Evolutionary conservation across 164 flowering plant genomes (phyloP), one percentile per base, ranked within the genome.

Genomic region (Saururus chinensis): DNA sequence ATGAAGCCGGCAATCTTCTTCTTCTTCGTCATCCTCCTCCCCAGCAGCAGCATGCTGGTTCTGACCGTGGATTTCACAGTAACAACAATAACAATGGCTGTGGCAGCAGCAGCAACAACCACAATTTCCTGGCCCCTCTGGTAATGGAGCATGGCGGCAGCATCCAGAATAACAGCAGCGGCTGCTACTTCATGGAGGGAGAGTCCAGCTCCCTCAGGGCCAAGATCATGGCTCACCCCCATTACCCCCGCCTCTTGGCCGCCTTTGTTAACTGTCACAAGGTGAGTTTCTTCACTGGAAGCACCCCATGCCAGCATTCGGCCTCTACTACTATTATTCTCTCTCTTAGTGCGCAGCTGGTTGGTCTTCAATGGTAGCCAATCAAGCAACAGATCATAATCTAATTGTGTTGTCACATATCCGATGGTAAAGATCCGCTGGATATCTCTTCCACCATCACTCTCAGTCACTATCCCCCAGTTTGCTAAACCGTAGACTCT

Each of bases 151-250:
- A 55, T 19, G 19, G 40, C 21, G 16, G 60, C 42, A 30, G 12
- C 60, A 66, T 63, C 57, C 65, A 26, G 64, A 60, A 67, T 59
- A 62, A 63, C 53, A 48, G 55, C 66, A 72, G 51, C 57, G 56
- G 55, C 20, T 62, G 59, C 64, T 71, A 73, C 61, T 69, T 69
- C 77, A 79, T 76, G 80, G 81, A 30, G 25, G 69, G 20, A 9
- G 19, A 61, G 17, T 26, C 57, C 45, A 60, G 75, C 61, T 71
- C 86, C 68, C 69, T 82, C 64, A 95, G 78, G 80, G 85, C 96
- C 19, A 91, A 89, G 81, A 89, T 95, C 80, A 89, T 91, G 88
- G 74, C 91, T 79, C 99, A 93, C 77, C 99, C 99, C 70, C 91
- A 87, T 81, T 93, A 84, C 71, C 87, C 76, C 30, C 87, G 93